Conservation (phyloP, 2,329 filamentous ascomycete species). For the Mycosphaerella sp. region DNA sequence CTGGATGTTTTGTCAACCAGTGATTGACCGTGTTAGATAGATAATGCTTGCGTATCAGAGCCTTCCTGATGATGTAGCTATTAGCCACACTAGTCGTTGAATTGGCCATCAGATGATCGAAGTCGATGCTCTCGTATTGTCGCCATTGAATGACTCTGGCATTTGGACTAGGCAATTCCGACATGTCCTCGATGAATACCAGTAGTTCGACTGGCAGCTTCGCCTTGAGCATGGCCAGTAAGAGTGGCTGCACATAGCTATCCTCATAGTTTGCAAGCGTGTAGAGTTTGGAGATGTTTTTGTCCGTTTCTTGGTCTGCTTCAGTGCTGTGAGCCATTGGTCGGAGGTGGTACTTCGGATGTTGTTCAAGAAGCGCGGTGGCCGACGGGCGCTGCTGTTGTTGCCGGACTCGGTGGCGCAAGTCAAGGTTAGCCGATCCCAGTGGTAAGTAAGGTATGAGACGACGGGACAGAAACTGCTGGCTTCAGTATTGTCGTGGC, state of each 20-base stretch:
- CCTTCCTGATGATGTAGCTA: conserved; percentile 92
- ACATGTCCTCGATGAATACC: conserved; percentile 45
- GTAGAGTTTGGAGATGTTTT: no score
- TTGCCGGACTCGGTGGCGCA: no score
- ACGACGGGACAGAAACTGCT: no score
- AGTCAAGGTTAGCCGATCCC: no score
- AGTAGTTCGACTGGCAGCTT: conserved; percentile 48
- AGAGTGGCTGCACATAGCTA: conserved; percentile 78
- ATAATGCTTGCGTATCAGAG: conserved; percentile 93
- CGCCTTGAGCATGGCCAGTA: conserved; percentile 63
- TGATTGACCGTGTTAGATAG: conserved; percentile 74
- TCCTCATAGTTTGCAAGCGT: conserved; percentile 62
- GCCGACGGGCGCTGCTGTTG: no score
- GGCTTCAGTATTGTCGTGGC: no score
- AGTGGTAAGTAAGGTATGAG: no score
- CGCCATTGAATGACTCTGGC: conserved; percentile 66
- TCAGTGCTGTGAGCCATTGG: no score
- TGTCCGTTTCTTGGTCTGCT: no score
- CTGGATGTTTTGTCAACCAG: conserved; percentile 79
- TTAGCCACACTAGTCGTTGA: conserved; percentile 64
- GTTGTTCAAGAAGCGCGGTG: no score
- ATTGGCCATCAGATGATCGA: conserved; percentile 62
- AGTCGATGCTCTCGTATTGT: conserved; percentile 82
- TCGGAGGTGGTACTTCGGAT: no score
- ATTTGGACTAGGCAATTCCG: conserved; percentile 43